A percentile compares a stretch with the other conserved stretches of the same genome.
Conservation (phyloP, 2,329 filamentous ascomycete species). For the Geosmithia putterillii region DNA sequence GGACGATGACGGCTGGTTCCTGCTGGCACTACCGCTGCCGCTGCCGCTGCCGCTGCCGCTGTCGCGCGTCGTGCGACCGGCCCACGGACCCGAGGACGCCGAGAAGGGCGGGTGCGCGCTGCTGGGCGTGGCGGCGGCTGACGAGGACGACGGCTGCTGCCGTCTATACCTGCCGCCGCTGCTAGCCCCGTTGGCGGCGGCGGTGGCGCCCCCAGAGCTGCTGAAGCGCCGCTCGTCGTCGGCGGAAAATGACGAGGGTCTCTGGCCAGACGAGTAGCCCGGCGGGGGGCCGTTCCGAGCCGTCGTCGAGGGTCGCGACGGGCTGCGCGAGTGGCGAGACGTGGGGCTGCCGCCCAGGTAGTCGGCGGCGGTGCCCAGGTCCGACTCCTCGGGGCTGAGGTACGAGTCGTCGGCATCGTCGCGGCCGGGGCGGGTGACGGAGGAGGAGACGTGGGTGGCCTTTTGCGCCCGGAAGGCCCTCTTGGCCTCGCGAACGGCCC, state of each 20-base stretch:
- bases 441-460: neutral
- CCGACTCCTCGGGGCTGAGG: neutral
- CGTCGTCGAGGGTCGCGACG: neutral
- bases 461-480: neutral
- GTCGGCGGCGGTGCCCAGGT: neutral
- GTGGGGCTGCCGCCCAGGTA: neutral
- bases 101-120: neutral
- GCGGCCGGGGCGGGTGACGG: neutral
- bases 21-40: too few relatives aligned
- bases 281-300: neutral
- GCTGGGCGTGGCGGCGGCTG: too few relatives aligned
- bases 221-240: neutral
- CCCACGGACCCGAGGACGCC: neutral
- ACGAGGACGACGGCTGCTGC: too few relatives aligned
- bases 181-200: neutral
- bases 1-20: too few relatives aligned
- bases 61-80: neutral
- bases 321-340: neutral
- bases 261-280: neutral
- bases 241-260: neutral
- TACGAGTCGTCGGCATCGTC: neutral
- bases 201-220: neutral
- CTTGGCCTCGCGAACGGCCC: neutral
- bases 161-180: too few relatives aligned
- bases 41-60: too few relatives aligned